Conservation (phyloP, 176 grass and related monocot species). For the Musa itinerans region DNA sequence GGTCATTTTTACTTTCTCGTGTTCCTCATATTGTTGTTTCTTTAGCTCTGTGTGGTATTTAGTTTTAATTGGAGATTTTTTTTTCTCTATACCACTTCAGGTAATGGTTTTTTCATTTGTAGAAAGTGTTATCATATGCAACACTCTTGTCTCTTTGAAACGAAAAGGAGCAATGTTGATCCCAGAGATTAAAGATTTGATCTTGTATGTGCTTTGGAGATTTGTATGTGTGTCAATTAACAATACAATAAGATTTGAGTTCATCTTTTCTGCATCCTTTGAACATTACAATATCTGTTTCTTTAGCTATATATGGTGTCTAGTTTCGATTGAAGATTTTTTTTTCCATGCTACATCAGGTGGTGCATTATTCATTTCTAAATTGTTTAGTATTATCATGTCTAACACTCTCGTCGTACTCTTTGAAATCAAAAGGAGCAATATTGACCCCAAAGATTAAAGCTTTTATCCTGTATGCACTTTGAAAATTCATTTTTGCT, state of each 20-base stretch:
- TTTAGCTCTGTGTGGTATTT: neutral
- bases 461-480: no score
- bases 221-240: no score
- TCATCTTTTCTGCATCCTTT: no score
- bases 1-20: neutral
- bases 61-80: neutral
- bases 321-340: neutral
- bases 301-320: neutral
- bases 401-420: neutral
- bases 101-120: neutral
- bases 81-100: neutral
- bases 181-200: no score
- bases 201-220: no score
- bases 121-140: neutral
- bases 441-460: no score
- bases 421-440: neutral
- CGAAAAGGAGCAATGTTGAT: no score
- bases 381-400: neutral
- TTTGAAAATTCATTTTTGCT: no score
- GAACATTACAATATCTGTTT: neutral
- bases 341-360: neutral
- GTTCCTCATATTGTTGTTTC: neutral
- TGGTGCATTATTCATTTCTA: neutral
- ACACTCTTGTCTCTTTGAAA: neutral
- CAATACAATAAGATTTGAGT: neutral